Evolutionary conservation across 805 yeast genomes (phyloP).

Genomic region (Barnettozyma botsteinii): DNA sequence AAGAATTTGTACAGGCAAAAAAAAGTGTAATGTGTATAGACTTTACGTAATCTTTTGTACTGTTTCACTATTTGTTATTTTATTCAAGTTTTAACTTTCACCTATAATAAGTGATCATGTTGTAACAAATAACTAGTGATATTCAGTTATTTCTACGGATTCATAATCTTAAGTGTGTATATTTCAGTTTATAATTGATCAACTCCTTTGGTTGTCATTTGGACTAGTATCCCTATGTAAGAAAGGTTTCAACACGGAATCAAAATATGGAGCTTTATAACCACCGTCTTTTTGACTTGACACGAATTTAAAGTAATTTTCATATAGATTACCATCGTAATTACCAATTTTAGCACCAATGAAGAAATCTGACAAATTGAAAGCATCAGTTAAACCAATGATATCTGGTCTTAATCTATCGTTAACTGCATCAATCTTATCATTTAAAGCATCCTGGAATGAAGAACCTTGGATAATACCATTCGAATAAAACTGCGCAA

Average conservation of each 20-base stretch:
- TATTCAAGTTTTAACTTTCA: no score
- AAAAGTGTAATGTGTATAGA: no score
- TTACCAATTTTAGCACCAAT: constrained; percentile 80
- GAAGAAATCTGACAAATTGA: constrained; percentile 71
- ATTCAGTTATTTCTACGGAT: no score
- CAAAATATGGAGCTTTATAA: constrained; percentile 51
- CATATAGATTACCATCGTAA: constrained; percentile 76
- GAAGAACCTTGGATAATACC: constrained; percentile 39
- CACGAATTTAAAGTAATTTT: constrained; percentile 64
- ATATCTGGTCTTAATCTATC: constrained; percentile 58
- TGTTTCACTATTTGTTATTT: no score
- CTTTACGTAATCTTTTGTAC: no score
- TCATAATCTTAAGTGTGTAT: no score
- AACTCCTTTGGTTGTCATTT: constrained; percentile 15
- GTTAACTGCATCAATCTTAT: constrained; percentile 27
- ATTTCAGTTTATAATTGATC: no score
- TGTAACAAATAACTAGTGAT: no score
- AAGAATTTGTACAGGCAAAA: no score
- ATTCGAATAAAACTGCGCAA: constrained; percentile 55
- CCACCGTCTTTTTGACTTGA: constrained; percentile 32
- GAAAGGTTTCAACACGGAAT: constrained; percentile 18
- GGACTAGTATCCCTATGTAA: constrained; percentile 15
- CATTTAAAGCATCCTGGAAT: constrained; percentile 30
- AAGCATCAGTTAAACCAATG: constrained; percentile 76
- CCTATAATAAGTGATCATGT: no score